phyloP scores from a whole-genome alignment of 2,329 filamentous ascomycete species.

The Tothia fuscella region DNA sequence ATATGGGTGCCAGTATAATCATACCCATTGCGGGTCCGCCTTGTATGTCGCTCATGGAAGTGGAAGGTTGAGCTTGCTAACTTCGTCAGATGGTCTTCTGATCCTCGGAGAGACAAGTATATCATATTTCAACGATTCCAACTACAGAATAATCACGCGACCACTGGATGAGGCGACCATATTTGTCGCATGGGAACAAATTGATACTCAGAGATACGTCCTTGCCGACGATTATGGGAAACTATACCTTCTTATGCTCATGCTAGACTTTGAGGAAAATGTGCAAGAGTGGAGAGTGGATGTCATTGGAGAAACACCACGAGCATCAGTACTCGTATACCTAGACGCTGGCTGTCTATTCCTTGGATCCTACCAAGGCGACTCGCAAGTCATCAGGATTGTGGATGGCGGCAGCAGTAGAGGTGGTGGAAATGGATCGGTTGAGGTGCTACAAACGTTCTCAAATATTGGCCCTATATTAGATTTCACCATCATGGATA shows the following conservation, averaged over 20 bases:
- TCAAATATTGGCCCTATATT: constrained; percentile 82
- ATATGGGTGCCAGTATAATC: constrained; percentile 48
- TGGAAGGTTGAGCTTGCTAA: constrained; percentile 40
- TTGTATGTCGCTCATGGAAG: too few species aligned
- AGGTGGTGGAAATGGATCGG: constrained; percentile 27
- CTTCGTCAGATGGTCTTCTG: constrained; percentile 34
- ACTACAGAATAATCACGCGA: constrained; percentile 51
- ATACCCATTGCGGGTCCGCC: constrained; percentile 49
- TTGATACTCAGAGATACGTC: constrained; percentile 73
- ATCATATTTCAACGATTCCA: constrained; percentile 72
- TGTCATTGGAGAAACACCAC: constrained; percentile 55
- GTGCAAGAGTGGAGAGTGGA: constrained; percentile 64
- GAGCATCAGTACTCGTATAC: constrained; percentile 69
- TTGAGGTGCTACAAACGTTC: constrained; percentile 62
- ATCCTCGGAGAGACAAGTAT: constrained; percentile 53
- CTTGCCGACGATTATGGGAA: constrained; percentile 84
- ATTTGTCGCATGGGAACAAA: constrained; percentile 82
- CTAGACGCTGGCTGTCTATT: constrained; percentile 64
- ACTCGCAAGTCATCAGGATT: constrained; percentile 70
- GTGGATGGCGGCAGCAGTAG: too few species aligned
- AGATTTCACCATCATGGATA: constrained; percentile 93
- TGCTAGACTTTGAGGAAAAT: constrained; percentile 46
- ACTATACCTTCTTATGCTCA: constrained; percentile 72
- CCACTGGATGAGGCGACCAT: constrained; percentile 63
- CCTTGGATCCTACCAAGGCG: constrained; percentile 82